Conservation (phyloP, 768 basidiomycete species). For the Phanerochaete sordida region DNA sequence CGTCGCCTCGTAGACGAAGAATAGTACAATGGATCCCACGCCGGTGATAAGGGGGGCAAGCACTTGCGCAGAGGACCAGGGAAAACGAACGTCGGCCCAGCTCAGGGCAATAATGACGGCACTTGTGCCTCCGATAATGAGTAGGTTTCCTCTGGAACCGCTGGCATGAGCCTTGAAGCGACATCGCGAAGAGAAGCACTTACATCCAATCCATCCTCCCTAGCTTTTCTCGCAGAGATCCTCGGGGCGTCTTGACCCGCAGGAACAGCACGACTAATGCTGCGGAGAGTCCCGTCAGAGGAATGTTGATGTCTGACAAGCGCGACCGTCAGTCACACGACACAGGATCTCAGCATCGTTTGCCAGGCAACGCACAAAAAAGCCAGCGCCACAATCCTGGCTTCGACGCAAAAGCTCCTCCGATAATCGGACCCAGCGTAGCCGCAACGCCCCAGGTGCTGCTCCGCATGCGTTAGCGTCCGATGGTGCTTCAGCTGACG, state of each 20-base stretch:
- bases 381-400: conserved; percentile 28
- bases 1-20: conserved; percentile 27
- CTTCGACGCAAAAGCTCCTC: conserved; percentile 19
- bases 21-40: conserved; percentile 32
- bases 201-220: conserved; percentile 27
- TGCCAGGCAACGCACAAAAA: conserved; percentile 17
- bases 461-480: background rate
- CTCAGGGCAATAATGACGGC: conserved; percentile 19
- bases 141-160: conserved; percentile 18
- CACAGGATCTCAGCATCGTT: background rate
- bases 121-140: conserved; percentile 19
- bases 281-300: conserved; percentile 17
- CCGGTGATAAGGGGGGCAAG: conserved; percentile 33
- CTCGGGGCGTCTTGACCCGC: conserved; percentile 15
- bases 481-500: background rate
- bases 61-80: conserved; percentile 30
- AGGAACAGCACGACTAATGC: conserved; percentile 15
- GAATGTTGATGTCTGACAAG: conserved; percentile 20
- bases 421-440: conserved; percentile 7
- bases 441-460: conserved; percentile 2
- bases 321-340: background rate
- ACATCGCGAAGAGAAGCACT: background rate
- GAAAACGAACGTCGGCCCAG: conserved; percentile 32
- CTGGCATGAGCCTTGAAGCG: background rate
- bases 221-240: conserved; percentile 17